A percentile compares a stretch with the other conserved stretches of the same genome.
Conservation (phyloP, 148 eudicot species). For the Chenopodium suecicum region DNA sequence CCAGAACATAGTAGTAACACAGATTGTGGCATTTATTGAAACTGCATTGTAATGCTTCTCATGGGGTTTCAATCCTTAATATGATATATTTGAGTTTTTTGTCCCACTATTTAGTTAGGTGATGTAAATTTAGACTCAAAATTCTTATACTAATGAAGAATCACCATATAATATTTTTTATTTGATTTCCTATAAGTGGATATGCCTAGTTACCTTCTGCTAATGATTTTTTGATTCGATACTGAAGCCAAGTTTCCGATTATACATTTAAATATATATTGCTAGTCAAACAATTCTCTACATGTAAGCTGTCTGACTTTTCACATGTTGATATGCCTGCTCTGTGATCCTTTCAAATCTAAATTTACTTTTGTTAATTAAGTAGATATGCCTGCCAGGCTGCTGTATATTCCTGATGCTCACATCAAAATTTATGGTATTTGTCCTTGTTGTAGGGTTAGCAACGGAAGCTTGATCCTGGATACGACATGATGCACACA, state of each 20-base stretch:
- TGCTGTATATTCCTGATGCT: not conserved
- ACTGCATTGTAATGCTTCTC: not conserved
- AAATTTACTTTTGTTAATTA: too few species aligned
- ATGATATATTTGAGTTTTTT: not conserved
- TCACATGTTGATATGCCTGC: not conserved
- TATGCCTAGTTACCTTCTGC: not conserved
- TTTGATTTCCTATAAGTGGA: not conserved
- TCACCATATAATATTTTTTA: not conserved
- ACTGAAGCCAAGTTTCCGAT: not conserved
- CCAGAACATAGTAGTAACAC: not conserved
- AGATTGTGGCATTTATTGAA: too few species aligned
- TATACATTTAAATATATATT: not conserved
- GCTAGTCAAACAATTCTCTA: too few species aligned
- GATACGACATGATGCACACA: slow-evolving; percentile 83
- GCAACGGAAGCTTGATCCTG: slow-evolving; percentile 96
- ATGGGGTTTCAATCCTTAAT: not conserved
- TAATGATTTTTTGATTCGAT: not conserved
- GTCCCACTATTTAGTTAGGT: not conserved
- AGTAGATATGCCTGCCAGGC: not conserved
- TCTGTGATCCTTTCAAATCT: not conserved
- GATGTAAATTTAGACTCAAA: too few species aligned
- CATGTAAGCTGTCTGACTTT: not conserved
- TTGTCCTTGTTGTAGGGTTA: slow-evolving; percentile 54
- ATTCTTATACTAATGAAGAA: not conserved
- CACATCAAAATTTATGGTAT: not conserved